phyloP scores from a whole-genome alignment of 169 alveolate species.

The Besnoitia besnoiti region DNA sequence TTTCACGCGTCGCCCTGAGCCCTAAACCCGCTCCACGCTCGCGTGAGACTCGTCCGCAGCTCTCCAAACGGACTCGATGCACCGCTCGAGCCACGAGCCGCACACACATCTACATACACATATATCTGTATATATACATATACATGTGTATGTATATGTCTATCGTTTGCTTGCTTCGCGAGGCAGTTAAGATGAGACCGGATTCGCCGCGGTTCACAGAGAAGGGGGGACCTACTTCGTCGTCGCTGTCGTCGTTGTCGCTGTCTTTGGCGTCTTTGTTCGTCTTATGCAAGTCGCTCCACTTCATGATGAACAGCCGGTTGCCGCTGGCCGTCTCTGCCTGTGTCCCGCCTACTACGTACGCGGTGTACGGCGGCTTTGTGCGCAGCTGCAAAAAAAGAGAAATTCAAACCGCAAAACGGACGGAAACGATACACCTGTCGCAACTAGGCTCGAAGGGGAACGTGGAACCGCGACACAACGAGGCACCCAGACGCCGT shows the following conservation, averaged over 20 bases:
- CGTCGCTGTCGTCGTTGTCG: neutral
- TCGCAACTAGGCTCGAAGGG: too few species aligned
- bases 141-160: neutral
- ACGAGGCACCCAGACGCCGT: neutral
- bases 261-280: neutral
- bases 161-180: too few species aligned
- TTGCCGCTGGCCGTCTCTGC: neutral
- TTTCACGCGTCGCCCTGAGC: too few species aligned
- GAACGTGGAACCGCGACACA: neutral
- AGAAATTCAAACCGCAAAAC: neutral
- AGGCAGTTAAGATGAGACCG: neutral
- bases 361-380: neutral
- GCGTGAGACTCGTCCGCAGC: too few species aligned
- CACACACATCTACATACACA: neutral
- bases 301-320: constrained; percentile 1
- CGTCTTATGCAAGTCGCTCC: neutral
- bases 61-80: too few species aligned
- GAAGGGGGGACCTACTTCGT: neutral
- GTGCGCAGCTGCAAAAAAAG: neutral
- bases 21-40: too few species aligned
- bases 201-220: neutral
- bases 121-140: neutral
- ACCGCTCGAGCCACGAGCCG: too few species aligned
- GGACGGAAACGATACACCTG: neutral
- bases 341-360: constrained; percentile 22